Percentiles rank a stretch among this genome's conserved stretches.
Evolutionary conservation across 345 rosid species (phyloP).

Genomic region (Hibiscus mutabilis): DNA sequence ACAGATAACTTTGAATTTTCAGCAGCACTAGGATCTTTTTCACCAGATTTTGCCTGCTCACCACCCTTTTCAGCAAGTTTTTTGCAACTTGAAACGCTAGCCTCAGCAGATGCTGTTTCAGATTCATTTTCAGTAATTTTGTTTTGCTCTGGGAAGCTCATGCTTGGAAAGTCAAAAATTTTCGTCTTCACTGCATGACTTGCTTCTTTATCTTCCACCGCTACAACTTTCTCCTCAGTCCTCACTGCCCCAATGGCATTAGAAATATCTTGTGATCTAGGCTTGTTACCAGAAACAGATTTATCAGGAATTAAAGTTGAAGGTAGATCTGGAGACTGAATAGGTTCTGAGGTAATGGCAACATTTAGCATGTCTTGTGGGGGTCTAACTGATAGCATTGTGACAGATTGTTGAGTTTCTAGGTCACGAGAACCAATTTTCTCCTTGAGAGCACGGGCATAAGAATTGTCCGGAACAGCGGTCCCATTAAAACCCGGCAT

Average conservation of each 20-base stretch:
- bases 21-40: slow-evolving; percentile 29
- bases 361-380: slow-evolving; percentile 27
- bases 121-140: slow-evolving; percentile 16
- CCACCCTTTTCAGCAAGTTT: slow-evolving; percentile 23
- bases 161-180: slow-evolving; percentile 17
- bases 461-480: slow-evolving; percentile 35
- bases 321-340: slow-evolving; percentile 23
- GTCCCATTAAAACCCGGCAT: slow-evolving; percentile 49
- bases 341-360: slow-evolving; percentile 22
- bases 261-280: slow-evolving; percentile 15
- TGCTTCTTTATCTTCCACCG: slow-evolving; percentile 31
- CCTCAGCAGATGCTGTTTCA: slow-evolving; percentile 18
- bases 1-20: slow-evolving; percentile 42
- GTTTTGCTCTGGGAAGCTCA: slow-evolving; percentile 20
- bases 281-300: slow-evolving; percentile 8
- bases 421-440: slow-evolving; percentile 25
- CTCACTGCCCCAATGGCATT: slow-evolving; percentile 26
- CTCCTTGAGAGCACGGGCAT: slow-evolving; percentile 25
- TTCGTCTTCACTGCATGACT: slow-evolving; percentile 23
- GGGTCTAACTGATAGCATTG: slow-evolving; percentile 27
- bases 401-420: slow-evolving; percentile 25
- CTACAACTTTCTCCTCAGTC: slow-evolving; percentile 24
- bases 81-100: slow-evolving; percentile 18
- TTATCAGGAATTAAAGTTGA: slow-evolving; percentile 23
- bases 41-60: slow-evolving; percentile 21